These are phyloP conservation scores for Penicillium paxilli DNA, from an alignment of 495 filamentous ascomycete species.

Conservation along the genomic window DNA sequence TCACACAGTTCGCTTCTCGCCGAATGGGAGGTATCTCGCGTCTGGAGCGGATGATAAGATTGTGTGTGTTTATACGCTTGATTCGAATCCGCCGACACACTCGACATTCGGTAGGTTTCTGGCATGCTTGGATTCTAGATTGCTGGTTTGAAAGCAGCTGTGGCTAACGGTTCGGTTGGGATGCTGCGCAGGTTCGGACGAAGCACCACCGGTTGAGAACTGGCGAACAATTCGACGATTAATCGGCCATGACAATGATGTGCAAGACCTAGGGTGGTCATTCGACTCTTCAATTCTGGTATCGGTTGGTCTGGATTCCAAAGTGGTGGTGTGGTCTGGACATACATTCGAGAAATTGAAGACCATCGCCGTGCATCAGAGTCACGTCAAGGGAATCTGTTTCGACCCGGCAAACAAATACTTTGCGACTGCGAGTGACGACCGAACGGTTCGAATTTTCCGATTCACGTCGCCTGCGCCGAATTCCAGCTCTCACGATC, in stretches of 20 bases:
- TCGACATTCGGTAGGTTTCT: slow-evolving; percentile 69
- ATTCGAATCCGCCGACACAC: slow-evolving; percentile 74
- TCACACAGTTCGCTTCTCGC: slow-evolving; percentile 92
- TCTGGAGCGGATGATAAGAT: slow-evolving; percentile 98
- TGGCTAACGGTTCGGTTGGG: background rate
- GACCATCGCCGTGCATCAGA: slow-evolving; percentile 84
- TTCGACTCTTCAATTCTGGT: slow-evolving; percentile 93
- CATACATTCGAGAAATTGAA: slow-evolving; percentile 98
- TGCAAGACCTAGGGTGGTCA: slow-evolving; percentile 97
- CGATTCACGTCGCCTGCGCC: slow-evolving; percentile 86
- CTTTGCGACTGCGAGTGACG: slow-evolving; percentile 96
- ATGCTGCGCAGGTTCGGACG: slow-evolving; percentile 68
- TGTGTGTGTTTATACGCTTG: slow-evolving; percentile 91
- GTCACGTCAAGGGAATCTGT: slow-evolving; percentile 96
- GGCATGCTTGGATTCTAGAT: background rate
- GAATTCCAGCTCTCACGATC: slow-evolving; percentile 92
- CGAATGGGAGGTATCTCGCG: slow-evolving; percentile 88
- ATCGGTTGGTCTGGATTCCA: slow-evolving; percentile 95
- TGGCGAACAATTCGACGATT: slow-evolving; percentile 93
- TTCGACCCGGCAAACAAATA: slow-evolving; percentile 99
- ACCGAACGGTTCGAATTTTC: slow-evolving; percentile 95
- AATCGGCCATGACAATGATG: slow-evolving; percentile 97
- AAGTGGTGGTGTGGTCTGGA: slow-evolving; percentile 97
- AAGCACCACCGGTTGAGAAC: slow-evolving; percentile 89
- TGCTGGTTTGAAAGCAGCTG: background rate